Base-by-base conservation (phyloP, 192 early-diverging fungal genomes). In the Umbelopsis sp. region DNA sequence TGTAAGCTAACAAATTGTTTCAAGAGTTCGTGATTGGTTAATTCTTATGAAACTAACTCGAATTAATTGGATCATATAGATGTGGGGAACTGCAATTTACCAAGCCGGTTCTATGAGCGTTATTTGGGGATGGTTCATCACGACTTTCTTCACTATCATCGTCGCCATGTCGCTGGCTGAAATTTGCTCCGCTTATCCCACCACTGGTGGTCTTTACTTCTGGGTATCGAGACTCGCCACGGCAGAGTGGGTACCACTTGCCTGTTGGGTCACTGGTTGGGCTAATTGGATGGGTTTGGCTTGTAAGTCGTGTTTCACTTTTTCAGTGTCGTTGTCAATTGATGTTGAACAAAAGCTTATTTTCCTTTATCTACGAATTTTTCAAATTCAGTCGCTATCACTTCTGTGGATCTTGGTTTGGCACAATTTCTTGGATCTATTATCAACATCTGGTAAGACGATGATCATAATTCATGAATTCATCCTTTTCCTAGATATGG, bases 81-180 rank as follows among this genome's bases (percentile, higher is more conserved):
- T 85, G 49, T 81, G 81, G 66, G 80, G 82, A n/a, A 66, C 83
- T 55, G 72, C 84, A 30, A 71, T 85, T 72, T 71, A 69, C 23
- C 71, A 75, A 52, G 86, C 80, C 49, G 86, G 86, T 25, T 77
- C 85, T 15, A 67, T 85, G 53, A 70, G 74, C 21, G 77, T 82
- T 5, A 81, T 83, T 33, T 87, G 83, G 83, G 85, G 85, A 41
- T 86, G 85, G 85, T 25, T 86, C 46, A 64, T 80, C 35, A 81
- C 81, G 16, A 75, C 75, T n/a, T 23, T 79, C 64, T 80, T 85
- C 48, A 83, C 84, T 2, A 73, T 82, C 48, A 49, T 75, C 18
- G 71, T 85, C 27, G 80, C 80, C 7, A 49, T 80, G n/a, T 82
- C 81, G 11, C 51, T 87, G 65, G 85, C 84, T 27, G 81, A 87